Conservation (phyloP, 306 rosid species). For the Mimosa bimucronata region DNA sequence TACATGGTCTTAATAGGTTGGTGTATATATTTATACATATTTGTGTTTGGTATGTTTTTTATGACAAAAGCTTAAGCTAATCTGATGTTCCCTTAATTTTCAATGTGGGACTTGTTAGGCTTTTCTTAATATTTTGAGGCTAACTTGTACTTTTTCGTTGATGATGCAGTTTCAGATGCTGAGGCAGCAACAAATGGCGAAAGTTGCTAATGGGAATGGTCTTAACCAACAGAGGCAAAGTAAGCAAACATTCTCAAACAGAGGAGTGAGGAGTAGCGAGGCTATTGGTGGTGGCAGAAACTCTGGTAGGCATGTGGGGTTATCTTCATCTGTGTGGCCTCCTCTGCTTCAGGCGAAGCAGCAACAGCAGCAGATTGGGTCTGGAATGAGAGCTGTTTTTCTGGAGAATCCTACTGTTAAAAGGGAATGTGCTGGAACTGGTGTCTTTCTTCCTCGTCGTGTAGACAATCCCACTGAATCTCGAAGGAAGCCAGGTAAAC, state of each 20-base stretch:
- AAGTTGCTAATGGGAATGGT: slow-evolving; percentile 6
- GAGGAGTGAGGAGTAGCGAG: slow-evolving; percentile 35
- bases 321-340: slow-evolving; percentile 71
- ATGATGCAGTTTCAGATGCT: slow-evolving; percentile 51
- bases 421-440: slow-evolving; percentile 74
- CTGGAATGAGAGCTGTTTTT: slow-evolving; percentile 60
- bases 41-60: too few species aligned
- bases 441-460: slow-evolving; percentile 81
- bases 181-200: slow-evolving; percentile 58
- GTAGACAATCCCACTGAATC: slow-evolving; percentile 36
- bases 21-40: too few species aligned
- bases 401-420: slow-evolving; percentile 32
- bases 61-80: too few species aligned
- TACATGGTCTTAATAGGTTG: too few species aligned
- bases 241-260: slow-evolving; percentile 36
- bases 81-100: too few species aligned
- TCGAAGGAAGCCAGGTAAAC: slow-evolving; percentile 55
- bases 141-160: neutral
- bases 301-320: slow-evolving; percentile 38
- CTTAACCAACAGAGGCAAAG: slow-evolving; percentile 39
- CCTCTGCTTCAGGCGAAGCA: slow-evolving; percentile 49
- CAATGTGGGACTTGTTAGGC: too few species aligned
- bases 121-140: neutral
- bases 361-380: slow-evolving; percentile 43
- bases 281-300: slow-evolving; percentile 12